Percentiles rank a stretch among this genome's conserved stretches.
phyloP scores from a whole-genome alignment of 1,284 basidiomycete species.

The Irpex sp. region DNA sequence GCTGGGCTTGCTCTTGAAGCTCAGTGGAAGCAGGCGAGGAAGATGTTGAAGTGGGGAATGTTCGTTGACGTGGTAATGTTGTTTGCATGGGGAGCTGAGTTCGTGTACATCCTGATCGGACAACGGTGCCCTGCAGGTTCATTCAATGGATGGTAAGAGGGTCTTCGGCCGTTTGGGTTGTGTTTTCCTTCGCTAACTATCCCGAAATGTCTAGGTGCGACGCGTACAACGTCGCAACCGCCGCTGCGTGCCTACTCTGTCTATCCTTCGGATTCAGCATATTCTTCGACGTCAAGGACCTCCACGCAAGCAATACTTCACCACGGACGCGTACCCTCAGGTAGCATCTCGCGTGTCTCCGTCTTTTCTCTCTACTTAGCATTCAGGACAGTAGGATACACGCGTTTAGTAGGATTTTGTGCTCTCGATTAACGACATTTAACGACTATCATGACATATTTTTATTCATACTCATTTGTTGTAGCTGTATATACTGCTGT shows the following conservation, averaged over 20 bases:
- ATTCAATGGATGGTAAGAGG: conserved; percentile 61
- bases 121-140: conserved; percentile 58
- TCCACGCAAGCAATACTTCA: conserved; percentile 50
- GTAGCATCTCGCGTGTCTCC: neutral
- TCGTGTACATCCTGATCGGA: conserved; percentile 57
- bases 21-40: conserved; percentile 54
- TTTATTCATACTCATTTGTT: neutral
- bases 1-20: conserved; percentile 62
- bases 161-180: too few species aligned
- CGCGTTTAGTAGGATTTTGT: neutral
- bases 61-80: conserved; percentile 45
- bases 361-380: neutral
- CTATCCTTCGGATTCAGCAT: conserved; percentile 51
- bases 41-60: conserved; percentile 48
- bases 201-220: conserved; percentile 48
- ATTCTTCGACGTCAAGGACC: conserved; percentile 66
- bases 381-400: neutral
- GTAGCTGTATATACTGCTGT: conserved; percentile 5
- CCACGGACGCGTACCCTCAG: conserved; percentile 37
- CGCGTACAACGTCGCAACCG: conserved; percentile 63
- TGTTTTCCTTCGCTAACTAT: too few species aligned
- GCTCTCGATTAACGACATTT: neutral
- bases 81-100: conserved; percentile 55
- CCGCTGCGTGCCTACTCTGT: conserved; percentile 53
- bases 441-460: conserved; percentile 1